A percentile compares a stretch with the other conserved stretches of the same genome.
Evolutionary conservation across 192 early-diverging fungal species (phyloP).

Genomic region (Gigaspora rosea): DNA sequence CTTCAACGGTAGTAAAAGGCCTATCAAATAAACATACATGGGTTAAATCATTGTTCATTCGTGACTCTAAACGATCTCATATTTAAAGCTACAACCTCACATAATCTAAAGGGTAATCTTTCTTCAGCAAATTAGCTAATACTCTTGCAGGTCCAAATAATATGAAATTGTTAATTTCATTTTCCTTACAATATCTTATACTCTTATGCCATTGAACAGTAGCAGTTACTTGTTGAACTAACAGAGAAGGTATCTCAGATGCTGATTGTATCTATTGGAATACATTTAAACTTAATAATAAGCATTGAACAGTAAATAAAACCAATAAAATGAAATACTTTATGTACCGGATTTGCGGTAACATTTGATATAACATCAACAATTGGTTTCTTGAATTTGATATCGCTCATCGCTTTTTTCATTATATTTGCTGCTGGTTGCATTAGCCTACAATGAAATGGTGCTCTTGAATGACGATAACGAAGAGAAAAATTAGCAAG

Average conservation of each 20-base stretch:
- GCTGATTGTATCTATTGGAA: constrained; percentile 39
- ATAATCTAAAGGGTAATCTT: constrained; percentile 79
- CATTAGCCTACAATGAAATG: constrained; percentile 96
- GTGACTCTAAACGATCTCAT: not conserved
- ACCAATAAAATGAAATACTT: not conserved
- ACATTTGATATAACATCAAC: constrained; percentile 94
- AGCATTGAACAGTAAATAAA: not conserved
- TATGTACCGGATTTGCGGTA: constrained; percentile 76
- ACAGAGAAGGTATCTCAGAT: constrained; percentile 62
- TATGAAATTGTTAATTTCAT: constrained; percentile 82
- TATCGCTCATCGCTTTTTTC: constrained; percentile 65
- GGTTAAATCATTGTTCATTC: not conserved
- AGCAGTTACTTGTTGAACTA: constrained; percentile 78
- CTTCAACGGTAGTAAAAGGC: constrained; percentile 14
- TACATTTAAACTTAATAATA: not conserved
- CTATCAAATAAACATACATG: not conserved
- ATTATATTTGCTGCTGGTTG: constrained; percentile 78
- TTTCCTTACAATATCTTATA: constrained; percentile 76
- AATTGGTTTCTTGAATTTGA: constrained; percentile 70
- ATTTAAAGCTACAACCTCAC: constrained; percentile 48
- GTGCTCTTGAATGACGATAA: constrained; percentile 56
- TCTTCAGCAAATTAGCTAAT: constrained; percentile 84
- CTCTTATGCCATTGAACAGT: constrained; percentile 91
- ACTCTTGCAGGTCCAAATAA: constrained; percentile 86
- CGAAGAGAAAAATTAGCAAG: not conserved